Evolutionary conservation across 768 basidiomycete species (phyloP).

Genomic region (Macrolepiota fuliginosa): DNA sequence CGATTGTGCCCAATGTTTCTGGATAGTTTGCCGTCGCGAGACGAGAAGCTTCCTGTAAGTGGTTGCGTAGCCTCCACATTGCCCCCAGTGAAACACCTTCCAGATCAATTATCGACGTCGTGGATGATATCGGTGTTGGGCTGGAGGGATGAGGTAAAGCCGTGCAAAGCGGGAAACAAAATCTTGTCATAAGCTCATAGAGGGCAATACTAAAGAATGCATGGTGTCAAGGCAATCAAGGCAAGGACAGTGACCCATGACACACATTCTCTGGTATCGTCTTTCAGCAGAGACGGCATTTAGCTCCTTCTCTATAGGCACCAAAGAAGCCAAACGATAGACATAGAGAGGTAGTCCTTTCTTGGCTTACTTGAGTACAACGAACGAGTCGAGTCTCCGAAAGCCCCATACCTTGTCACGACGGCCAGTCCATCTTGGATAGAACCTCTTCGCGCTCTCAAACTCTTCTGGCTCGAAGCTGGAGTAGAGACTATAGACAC

Average conservation of each 20-base stretch:
- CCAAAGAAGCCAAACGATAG: slow-evolving; percentile 67
- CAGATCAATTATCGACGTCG: slow-evolving; percentile 74
- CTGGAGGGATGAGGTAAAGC: slow-evolving; percentile 50
- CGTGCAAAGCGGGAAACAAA: slow-evolving; percentile 63
- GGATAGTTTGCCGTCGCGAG: slow-evolving; percentile 82
- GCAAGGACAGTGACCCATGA: slow-evolving; percentile 3
- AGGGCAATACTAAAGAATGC: slow-evolving; percentile 47
- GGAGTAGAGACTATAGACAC: slow-evolving; percentile 62
- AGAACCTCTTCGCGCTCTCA: slow-evolving; percentile 56
- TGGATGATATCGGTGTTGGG: slow-evolving; percentile 56
- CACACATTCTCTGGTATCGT: slow-evolving; percentile 71
- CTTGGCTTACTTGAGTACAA: slow-evolving; percentile 27
- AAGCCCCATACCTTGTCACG: slow-evolving; percentile 58
- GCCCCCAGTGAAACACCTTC: slow-evolving; percentile 53
- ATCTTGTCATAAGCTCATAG: slow-evolving; percentile 65
- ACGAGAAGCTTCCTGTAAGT: slow-evolving; percentile 72
- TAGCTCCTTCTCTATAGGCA: slow-evolving; percentile 58
- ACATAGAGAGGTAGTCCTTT: slow-evolving; percentile 72
- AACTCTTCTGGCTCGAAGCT: slow-evolving; percentile 60
- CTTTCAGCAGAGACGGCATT: slow-evolving; percentile 49
- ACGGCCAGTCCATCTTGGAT: slow-evolving; percentile 80
- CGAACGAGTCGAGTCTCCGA: neutral
- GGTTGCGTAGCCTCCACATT: slow-evolving; percentile 69
- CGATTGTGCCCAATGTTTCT: slow-evolving; percentile 67
- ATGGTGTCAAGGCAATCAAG: neutral